Evolutionary conservation across 768 basidiomycete genomes (phyloP).

Genomic region (Butyriboletus loyo): DNA sequence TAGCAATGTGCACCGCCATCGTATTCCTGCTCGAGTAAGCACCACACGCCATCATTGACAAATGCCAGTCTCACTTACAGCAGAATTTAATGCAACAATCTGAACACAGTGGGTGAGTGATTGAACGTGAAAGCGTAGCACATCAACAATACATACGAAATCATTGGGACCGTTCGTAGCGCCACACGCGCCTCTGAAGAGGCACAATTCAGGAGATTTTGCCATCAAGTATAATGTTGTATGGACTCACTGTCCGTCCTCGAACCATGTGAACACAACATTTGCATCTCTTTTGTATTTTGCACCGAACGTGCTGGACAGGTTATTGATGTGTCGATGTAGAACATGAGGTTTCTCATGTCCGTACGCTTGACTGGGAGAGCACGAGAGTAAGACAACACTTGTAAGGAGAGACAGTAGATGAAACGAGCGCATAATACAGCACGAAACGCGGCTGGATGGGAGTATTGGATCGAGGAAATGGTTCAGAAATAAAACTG

Average conservation of each 20-base stretch:
- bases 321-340: conserved; percentile 2
- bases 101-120: conserved; percentile 14
- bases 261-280: conserved; percentile 26
- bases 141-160: conserved; percentile 20
- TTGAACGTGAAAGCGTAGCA: too few species aligned
- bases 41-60: background rate
- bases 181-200: conserved; percentile 43
- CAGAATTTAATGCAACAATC: conserved; percentile 45
- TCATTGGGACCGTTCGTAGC: conserved; percentile 19
- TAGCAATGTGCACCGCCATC: conserved; percentile 41
- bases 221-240: background rate
- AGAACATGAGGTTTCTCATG: conserved; percentile 12
- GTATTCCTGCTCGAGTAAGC: conserved; percentile 35
- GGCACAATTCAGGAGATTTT: background rate
- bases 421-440: conserved; percentile 29
- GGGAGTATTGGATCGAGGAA: background rate
- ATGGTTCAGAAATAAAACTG: background rate
- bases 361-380: conserved; percentile 7
- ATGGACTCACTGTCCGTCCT: conserved; percentile 23
- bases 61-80: conserved; percentile 26
- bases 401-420: conserved; percentile 22
- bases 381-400: conserved; percentile 14
- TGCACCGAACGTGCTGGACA: background rate
- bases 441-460: conserved; percentile 5
- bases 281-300: conserved; percentile 18